Conservation (phyloP, 108 stramenopile species). For the Cyclostephanos tholiformis region DNA sequence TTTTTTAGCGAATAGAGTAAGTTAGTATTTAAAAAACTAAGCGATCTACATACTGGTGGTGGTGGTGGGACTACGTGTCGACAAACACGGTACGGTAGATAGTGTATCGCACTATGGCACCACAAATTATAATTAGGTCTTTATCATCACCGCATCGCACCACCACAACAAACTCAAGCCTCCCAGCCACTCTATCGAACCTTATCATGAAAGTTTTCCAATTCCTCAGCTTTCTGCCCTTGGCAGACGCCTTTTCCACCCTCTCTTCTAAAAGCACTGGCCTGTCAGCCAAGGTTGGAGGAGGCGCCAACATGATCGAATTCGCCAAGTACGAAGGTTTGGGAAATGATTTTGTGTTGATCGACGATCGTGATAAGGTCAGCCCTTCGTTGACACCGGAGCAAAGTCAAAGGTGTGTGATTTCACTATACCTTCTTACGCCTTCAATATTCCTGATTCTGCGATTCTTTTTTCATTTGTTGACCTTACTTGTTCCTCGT, state of each 20-base stretch:
- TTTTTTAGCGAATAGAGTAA: too few relatives aligned
- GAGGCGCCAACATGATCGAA: constrained; percentile 40
- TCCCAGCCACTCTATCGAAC: too few relatives aligned
- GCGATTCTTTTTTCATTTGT: constrained; percentile 4
- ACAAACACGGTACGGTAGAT: too few relatives aligned
- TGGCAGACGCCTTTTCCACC: constrained; percentile 24
- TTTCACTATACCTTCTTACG: not conserved
- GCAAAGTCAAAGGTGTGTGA: constrained; percentile 59
- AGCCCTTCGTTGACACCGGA: constrained; percentile 87
- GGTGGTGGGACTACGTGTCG: too few relatives aligned
- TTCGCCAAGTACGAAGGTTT: constrained; percentile 98
- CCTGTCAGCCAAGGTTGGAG: constrained; percentile 28
- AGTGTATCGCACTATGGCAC: too few relatives aligned
- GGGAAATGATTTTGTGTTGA: constrained; percentile 98
- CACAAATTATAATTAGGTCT: too few relatives aligned
- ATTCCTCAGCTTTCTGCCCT: constrained; percentile 19
- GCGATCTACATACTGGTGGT: too few relatives aligned
- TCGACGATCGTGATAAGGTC: constrained; percentile 88
- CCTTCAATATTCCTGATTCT: not conserved
- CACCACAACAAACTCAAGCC: too few relatives aligned
- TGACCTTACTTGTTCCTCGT: not conserved
- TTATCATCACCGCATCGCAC: too few relatives aligned
- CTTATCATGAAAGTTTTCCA: constrained; percentile 15
- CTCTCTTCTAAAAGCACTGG: not conserved
- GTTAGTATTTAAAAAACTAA: too few relatives aligned